Conservation (phyloP, 2,329 filamentous ascomycete species). For the Aspergillus chevalieri region DNA sequence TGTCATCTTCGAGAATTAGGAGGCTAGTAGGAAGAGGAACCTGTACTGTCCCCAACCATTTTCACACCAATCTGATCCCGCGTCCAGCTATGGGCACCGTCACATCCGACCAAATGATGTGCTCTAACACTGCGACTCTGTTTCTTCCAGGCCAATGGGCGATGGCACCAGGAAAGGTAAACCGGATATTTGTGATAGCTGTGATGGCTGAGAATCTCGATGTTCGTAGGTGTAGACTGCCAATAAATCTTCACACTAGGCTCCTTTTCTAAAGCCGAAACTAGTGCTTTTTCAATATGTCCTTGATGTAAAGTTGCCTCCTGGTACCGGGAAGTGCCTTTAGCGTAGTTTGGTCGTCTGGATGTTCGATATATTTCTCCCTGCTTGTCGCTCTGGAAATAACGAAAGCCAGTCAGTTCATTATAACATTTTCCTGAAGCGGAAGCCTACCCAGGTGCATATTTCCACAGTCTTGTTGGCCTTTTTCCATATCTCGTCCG, state of each 20-base stretch:
- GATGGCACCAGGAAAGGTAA: background rate
- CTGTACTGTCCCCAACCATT: slow-evolving; percentile 14
- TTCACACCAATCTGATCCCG: slow-evolving; percentile 51
- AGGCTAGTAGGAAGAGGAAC: background rate
- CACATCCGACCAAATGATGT: slow-evolving; percentile 57
- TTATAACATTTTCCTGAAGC: slow-evolving; percentile 2
- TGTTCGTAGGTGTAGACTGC: background rate
- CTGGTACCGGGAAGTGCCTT: background rate
- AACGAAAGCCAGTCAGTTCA: background rate
- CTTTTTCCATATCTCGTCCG: slow-evolving; percentile 58
- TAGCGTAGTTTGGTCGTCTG: background rate
- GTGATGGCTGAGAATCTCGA: background rate
- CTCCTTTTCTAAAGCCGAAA: background rate
- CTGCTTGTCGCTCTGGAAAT: background rate
- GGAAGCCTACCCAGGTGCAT: slow-evolving; percentile 35
- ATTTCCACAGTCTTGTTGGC: slow-evolving; percentile 64
- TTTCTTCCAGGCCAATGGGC: background rate
- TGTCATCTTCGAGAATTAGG: background rate
- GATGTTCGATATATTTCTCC: background rate
- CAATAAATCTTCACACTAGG: background rate
- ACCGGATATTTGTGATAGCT: background rate
- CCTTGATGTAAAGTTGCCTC: background rate
- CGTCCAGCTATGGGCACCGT: slow-evolving; percentile 61
- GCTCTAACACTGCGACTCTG: slow-evolving; percentile 18
- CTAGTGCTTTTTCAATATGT: background rate